Base-by-base conservation (phyloP, 805 yeast species). In the Kodamaea lidongshanica region DNA sequence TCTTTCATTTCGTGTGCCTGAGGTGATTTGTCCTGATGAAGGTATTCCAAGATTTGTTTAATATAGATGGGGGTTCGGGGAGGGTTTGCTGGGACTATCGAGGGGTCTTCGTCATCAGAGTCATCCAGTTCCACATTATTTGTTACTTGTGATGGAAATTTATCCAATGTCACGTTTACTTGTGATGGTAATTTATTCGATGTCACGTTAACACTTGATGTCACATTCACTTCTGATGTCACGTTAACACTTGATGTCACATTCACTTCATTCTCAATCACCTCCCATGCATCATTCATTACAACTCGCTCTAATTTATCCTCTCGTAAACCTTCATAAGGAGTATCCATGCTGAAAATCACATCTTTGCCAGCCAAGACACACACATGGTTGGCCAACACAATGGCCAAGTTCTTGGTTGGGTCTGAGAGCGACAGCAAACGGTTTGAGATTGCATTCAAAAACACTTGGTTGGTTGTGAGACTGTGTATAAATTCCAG, bases 41-140 rank as follows among this genome's bases (percentile, higher is more conserved):
- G 59, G 42, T 79, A 81, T 9, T 59, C 54, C 4, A 85, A 45
- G 12, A 88, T 56, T 38, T 86, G 95, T 40, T 81, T 78, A 22
- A 89, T 54, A 44, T 85, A 89, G 2, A 84, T 65, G 0, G 86
- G 87, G 2, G 58, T 52, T 0, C 65, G 47, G 0, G 73, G 59
- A 4, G 49, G 56, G 2, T 52, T 50, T 5, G 50, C 46, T 9
- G 55, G 44, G 1, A 56, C 55, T 3, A 67, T 35, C 0, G 75
- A 55, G 0, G 74, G 71, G 18, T 69, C 79, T 13, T 68, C 79
- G 10, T 79, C 78, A 14, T 74, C 76, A 28, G 44, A 39, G 13
- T 41, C 50, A 20, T 44, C 34, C n/a, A n/a, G n/a, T n/a, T n/a
- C n/a, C n/a, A n/a, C n/a, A n/a, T n/a, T n/a, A n/a, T n/a, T n/a